Base-by-base conservation (phyloP, 495 filamentous ascomycete species). In the Articulospora tetracladia region DNA sequence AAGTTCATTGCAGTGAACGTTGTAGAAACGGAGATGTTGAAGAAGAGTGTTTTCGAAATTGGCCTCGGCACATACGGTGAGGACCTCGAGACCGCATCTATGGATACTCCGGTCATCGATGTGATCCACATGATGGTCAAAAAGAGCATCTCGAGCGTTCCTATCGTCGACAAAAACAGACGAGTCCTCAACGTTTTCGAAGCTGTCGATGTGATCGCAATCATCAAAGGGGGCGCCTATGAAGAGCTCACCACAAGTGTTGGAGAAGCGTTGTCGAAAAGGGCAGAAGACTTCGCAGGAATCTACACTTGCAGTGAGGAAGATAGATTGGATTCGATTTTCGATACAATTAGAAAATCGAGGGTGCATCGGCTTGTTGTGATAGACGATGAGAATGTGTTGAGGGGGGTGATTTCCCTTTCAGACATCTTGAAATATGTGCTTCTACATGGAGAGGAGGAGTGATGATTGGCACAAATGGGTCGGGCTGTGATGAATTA, bases 1-100 rank as follows among this genome's bases (percentile, higher is more conserved):
- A 98, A 98, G 70, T 99, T 99, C 66, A 92, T 99, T 34, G 92
- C 95, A 12, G 94, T 99, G 76, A 99, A 98, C 70, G 93, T 98
- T 32, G 83, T 83, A 51, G 87, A 97, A 71, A 97, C 92, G 10
- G 86, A 92, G 72, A 84, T 91, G 75, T 77, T 99, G 48, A 88
- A 91, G 68, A 97, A 95, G 72, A 86, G 92, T 11, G 76, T 99
- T 56, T 81, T 83, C 47, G 92, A 97, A 51, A 79, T 98, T n/a
- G 81, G 85, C 24, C 76, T 98, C 24, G 95, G 95, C 13, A 93
- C 91, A 6, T 98, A 96, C 68, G 76, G 80, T 24, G 39, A 44
- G 3, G 81, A 90, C 64, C 74, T 98, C 28, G 81, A 84, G 32
- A 96, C 92, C 3, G 91, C 94, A 28, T 82, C 77, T 55, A 98